Evolutionary conservation across 768 basidiomycete genomes (phyloP).

Genomic region (Hortiboletus campestris): DNA sequence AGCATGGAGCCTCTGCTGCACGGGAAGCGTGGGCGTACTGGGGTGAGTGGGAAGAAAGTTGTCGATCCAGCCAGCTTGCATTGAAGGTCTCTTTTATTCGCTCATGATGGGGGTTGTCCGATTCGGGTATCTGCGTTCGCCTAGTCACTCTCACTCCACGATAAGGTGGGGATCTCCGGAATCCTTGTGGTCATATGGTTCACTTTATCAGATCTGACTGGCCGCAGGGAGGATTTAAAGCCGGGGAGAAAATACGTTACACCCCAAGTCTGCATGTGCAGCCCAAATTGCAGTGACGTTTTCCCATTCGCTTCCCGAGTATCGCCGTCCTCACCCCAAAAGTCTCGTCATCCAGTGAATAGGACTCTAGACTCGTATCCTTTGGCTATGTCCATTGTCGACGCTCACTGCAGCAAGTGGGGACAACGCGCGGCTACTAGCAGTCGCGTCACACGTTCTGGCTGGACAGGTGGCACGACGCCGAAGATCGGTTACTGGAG

Average conservation of each 20-base stretch:
- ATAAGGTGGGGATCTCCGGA: background rate
- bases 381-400: too few species aligned
- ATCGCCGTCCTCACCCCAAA: too few species aligned
- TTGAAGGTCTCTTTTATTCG: background rate
- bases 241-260: background rate
- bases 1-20: background rate
- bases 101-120: background rate
- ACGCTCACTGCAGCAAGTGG: too few species aligned
- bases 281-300: too few species aligned
- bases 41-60: background rate
- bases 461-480: too few species aligned
- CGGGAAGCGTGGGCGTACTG: background rate
- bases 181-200: background rate
- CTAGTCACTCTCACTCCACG: background rate
- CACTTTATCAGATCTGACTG: background rate
- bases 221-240: background rate
- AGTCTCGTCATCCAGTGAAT: too few species aligned
- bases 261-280: background rate
- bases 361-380: too few species aligned
- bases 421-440: too few species aligned
- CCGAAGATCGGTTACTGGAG: too few species aligned
- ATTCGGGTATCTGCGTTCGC: background rate
- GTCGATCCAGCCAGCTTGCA: background rate
- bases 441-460: too few species aligned
- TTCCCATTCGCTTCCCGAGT: too few species aligned